These are phyloP conservation scores for Astrothelium macrocarpum DNA, from an alignment of 495 filamentous ascomycete species.

Conservation along the genomic window DNA sequence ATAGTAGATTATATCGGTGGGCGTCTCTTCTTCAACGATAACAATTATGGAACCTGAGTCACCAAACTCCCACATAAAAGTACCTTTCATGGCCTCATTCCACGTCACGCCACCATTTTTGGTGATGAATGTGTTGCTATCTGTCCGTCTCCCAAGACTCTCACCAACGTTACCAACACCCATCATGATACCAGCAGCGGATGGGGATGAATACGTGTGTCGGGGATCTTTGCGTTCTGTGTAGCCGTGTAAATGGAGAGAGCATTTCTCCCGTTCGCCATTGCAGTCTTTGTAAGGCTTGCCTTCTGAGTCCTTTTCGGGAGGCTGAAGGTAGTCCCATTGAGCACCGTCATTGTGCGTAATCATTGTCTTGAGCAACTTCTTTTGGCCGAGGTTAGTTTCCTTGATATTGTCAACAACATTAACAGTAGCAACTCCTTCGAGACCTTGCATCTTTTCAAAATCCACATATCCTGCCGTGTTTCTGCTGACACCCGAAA, in stretches of 20 bases:
- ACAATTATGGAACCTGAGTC: slow-evolving; percentile 89
- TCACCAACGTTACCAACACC: slow-evolving; percentile 85
- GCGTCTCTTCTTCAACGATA: slow-evolving; percentile 54
- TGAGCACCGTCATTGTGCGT: slow-evolving; percentile 91
- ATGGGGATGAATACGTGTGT: slow-evolving; percentile 76
- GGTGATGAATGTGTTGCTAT: slow-evolving; percentile 80
- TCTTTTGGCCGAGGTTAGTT: slow-evolving; percentile 51
- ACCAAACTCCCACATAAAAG: slow-evolving; percentile 85
- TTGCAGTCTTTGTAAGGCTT: slow-evolving; percentile 58
- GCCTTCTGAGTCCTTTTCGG: slow-evolving; percentile 54
- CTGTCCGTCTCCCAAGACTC: slow-evolving; percentile 44
- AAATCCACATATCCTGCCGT: slow-evolving; percentile 76
- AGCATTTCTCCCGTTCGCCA: slow-evolving; percentile 51
- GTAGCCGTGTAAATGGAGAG: slow-evolving; percentile 88
- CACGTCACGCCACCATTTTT: slow-evolving; percentile 80
- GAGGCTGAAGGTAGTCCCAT: slow-evolving; percentile 68
- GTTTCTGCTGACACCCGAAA: slow-evolving; percentile 68
- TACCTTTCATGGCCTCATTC: slow-evolving; percentile 73
- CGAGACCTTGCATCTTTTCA: slow-evolving; percentile 84
- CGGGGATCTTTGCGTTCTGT: slow-evolving; percentile 72
- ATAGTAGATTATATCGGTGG: slow-evolving; percentile 64
- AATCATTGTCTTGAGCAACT: slow-evolving; percentile 80
- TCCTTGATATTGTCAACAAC: slow-evolving; percentile 63
- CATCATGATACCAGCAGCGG: slow-evolving; percentile 86
- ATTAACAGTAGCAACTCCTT: slow-evolving; percentile 83